Conservation (phyloP, 2,329 filamentous ascomycete species). For the Fusarium mexicanum region DNA sequence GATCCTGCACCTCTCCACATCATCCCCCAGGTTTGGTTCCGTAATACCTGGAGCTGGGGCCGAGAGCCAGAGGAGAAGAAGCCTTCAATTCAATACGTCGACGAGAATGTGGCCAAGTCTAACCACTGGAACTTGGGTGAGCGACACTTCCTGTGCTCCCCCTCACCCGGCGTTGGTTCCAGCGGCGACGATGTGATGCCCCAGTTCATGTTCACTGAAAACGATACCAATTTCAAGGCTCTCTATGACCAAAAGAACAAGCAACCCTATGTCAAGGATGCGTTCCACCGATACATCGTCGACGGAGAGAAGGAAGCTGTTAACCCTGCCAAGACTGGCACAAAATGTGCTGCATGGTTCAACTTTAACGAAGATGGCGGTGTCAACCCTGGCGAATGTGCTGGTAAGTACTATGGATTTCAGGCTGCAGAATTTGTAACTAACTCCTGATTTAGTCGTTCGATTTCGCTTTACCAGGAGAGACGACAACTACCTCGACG, state of each 20-base stretch:
- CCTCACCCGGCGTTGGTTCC: constrained; percentile 84
- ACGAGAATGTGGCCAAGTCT: constrained; percentile 76
- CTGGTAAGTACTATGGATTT: constrained; percentile 65
- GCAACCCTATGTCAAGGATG: constrained; percentile 90
- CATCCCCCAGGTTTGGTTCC: constrained; percentile 94
- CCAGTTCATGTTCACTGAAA: constrained; percentile 90
- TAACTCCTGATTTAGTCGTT: constrained; percentile 67
- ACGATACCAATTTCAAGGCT: constrained; percentile 86
- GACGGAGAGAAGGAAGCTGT: constrained; percentile 81
- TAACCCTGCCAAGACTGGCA: constrained; percentile 82
- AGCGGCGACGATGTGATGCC: constrained; percentile 87
- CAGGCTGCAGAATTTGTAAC: constrained; percentile 47
- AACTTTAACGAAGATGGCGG: constrained; percentile 90
- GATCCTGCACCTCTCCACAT: constrained; percentile 93
- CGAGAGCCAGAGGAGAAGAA: constrained; percentile 79
- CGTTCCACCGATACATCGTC: constrained; percentile 89
- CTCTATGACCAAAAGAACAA: constrained; percentile 84
- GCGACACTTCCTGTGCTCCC: constrained; percentile 84
- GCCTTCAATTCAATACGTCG: constrained; percentile 76
- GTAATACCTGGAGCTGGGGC: constrained; percentile 97
- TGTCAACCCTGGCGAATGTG: constrained; percentile 89
- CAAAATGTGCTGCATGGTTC: constrained; percentile 92
- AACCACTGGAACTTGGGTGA: constrained; percentile 83
- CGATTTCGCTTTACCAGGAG: constrained; percentile 87
- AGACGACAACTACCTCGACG: constrained; percentile 82